These are phyloP conservation scores for Cytospora piceae DNA, from an alignment of 2,329 filamentous ascomycete species.

Conservation along the genomic window DNA sequence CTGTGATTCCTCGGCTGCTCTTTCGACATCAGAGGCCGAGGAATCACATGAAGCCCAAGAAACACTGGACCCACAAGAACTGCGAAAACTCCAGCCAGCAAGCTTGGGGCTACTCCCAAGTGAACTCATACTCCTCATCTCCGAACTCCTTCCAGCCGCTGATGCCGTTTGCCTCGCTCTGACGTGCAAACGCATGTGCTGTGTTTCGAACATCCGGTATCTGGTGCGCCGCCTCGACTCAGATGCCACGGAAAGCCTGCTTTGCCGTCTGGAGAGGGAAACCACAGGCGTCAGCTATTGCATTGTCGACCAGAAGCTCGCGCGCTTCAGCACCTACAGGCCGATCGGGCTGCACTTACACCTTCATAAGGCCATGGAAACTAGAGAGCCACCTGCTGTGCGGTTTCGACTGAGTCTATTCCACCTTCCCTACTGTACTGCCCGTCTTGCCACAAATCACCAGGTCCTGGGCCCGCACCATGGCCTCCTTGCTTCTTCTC, in stretches of 20 bases:
- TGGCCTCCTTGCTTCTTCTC: slow-evolving; percentile 25
- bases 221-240: slow-evolving; percentile 21
- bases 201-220: slow-evolving; percentile 6
- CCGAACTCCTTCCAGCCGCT: slow-evolving; percentile 22
- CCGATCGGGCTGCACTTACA: not conserved
- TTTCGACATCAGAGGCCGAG: slow-evolving; percentile 11
- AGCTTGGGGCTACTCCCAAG: slow-evolving; percentile 3
- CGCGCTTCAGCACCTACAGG: not conserved
- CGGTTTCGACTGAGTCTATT: not conserved
- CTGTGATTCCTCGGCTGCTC: slow-evolving; percentile 4
- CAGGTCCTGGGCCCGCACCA: slow-evolving; percentile 25
- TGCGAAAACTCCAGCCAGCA: not conserved
- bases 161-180: slow-evolving; percentile 29
- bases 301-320: slow-evolving; percentile 10
- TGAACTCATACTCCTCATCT: slow-evolving; percentile 25
- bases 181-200: slow-evolving; percentile 27
- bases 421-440: slow-evolving; percentile 19
- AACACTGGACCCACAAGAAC: not conserved
- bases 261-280: slow-evolving; percentile 28
- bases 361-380: not conserved
- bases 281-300: slow-evolving; percentile 26
- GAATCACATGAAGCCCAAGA: not conserved
- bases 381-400: not conserved
- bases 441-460: slow-evolving; percentile 26
- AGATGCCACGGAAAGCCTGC: slow-evolving; percentile 26